Evolutionary conservation across 2,329 filamentous ascomycete species (phyloP), one percentile per base, ranked within the genome.

Genomic region (Chaetomium sp.): DNA sequence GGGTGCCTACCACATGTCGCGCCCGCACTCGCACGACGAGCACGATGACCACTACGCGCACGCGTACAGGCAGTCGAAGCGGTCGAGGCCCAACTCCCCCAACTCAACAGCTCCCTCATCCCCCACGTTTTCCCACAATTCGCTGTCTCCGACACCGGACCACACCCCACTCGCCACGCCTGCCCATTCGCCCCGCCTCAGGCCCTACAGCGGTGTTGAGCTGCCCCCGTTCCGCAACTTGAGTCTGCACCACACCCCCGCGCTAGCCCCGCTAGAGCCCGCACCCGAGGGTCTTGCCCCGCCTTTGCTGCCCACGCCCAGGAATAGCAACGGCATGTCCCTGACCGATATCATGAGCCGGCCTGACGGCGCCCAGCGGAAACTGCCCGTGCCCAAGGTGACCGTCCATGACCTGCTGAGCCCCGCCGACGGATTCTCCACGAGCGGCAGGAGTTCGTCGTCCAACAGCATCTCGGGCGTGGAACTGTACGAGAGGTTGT

Each of bases 91-190:
- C 51, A 95, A 93, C 76, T 97, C 94, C 42, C 95, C 94, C 60
- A 92, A 96, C 79, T 97, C 93, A 9, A 98, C 94, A 2, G 94
- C 94, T 56, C 95, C 95, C 23, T 96, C 94, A 29, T 98, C 94
- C 35, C 94, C 94, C 29, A 97, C 93, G 3, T 97, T 97, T 77
- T 97, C 94, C 2, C 93, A 97, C 79, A 93, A 97, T 78, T 97
- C 94, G 12, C 85, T 94, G 55, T 98, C 94, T 10, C 95, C 94
- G 4, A 99, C 94, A 1, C 95, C 94, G 12, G 94, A 98, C 74
- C 93, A 97, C 81, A 98, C 95, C n/a, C 94, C 94, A n/a, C 87
- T 98, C 63, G 94, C 93, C 31, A 99, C 94, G 5, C 94, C 94
- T 4, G 94, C 93, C 51, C 95, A 98, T 78, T 97, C 93, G 21